Conservation (phyloP, 1,139 yeast genomes). For the Hanseniaspora gamundiae region DNA sequence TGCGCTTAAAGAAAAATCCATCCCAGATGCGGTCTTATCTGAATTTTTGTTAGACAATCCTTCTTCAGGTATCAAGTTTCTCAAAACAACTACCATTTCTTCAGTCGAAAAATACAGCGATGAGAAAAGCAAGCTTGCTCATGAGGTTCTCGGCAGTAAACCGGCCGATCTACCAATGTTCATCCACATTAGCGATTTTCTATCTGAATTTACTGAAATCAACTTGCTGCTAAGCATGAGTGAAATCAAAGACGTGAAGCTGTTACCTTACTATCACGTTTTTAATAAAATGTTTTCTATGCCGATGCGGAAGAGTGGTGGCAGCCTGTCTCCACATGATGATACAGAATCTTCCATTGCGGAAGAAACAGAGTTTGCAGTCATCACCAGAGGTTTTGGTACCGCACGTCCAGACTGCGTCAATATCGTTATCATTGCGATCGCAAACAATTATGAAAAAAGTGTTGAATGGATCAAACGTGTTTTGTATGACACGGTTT, state of each 20-base stretch:
- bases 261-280: constrained; percentile 56
- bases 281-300: constrained; percentile 56
- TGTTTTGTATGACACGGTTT: constrained; percentile 49
- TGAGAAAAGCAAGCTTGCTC: constrained; percentile 12
- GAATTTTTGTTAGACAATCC: constrained; percentile 55
- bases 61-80: constrained; percentile 45
- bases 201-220: constrained; percentile 58
- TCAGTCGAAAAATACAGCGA: constrained; percentile 18
- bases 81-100: constrained; percentile 40
- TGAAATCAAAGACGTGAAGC: constrained; percentile 29
- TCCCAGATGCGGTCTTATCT: constrained; percentile 53
- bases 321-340: constrained; percentile 49
- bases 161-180: constrained; percentile 44
- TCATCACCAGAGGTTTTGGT: constrained; percentile 34
- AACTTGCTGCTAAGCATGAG: constrained; percentile 47
- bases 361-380: constrained; percentile 50
- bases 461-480: constrained; percentile 70
- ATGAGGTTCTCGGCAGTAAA: constrained; percentile 22
- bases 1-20: constrained; percentile 49
- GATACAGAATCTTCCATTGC: constrained; percentile 61
- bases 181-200: constrained; percentile 57
- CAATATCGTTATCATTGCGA: constrained; percentile 49
- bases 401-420: constrained; percentile 52
- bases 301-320: constrained; percentile 55
- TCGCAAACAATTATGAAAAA: constrained; percentile 43